Conservation (phyloP, 2,329 filamentous ascomycete species). For the Fusarium equiseti region DNA sequence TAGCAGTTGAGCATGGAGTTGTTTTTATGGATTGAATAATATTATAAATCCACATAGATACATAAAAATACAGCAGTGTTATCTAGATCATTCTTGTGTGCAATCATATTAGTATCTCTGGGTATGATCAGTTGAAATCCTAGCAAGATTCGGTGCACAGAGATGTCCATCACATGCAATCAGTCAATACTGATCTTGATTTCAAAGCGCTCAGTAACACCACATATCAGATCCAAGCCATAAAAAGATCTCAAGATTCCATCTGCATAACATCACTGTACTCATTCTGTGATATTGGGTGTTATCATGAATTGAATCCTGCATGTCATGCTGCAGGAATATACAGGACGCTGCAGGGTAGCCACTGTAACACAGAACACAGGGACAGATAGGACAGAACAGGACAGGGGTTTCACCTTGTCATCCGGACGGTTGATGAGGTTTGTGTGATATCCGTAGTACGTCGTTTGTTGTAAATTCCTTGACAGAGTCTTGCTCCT, state of each 20-base stretch:
- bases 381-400: neutral
- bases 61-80: constrained; percentile 12
- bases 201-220: neutral
- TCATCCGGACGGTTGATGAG: neutral
- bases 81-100: neutral
- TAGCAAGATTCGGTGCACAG: neutral
- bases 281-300: no score
- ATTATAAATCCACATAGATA: neutral
- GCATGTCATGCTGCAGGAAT: neutral
- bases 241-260: neutral
- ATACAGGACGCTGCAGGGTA: neutral
- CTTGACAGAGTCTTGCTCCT: neutral
- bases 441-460: neutral
- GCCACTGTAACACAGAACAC: neutral
- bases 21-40: neutral
- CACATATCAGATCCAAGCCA: neutral
- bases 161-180: neutral
- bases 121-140: neutral
- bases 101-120: neutral
- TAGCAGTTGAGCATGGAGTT: constrained; percentile 5
- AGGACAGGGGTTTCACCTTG: neutral
- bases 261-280: neutral
- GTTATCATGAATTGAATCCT: neutral
- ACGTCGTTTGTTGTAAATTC: neutral
- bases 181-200: neutral